Evolutionary conservation across 2,329 filamentous ascomycete genomes (phyloP), one percentile per base, ranked within the genome.

Genomic region (Ophiosphaerella korrae): DNA sequence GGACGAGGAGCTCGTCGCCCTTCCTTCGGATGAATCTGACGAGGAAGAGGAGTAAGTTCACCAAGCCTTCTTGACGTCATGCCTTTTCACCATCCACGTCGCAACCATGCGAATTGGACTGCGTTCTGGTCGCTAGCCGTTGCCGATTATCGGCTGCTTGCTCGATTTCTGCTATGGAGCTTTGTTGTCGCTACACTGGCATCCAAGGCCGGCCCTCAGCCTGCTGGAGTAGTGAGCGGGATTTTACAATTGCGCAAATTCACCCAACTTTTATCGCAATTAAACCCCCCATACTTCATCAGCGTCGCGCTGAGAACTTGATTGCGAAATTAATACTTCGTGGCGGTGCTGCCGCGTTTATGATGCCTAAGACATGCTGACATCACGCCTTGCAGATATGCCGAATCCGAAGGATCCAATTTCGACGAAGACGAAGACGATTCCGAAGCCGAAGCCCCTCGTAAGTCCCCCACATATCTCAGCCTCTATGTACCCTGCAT

Each of bases 11-110:
- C 73, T 78, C 48, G 68, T 73, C 47, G 74, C 74, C 37, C 74
- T 78, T 24, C 75, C 75, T 4, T 74, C 73, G 49, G 72, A 74
- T 45, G 75, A 75, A 52, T 72, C 72, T 46, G 75, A 77, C 51
- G 69, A 73, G 53, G 75, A 77, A 72, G 75, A 74, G 70, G 75
- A 74, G 72, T 75, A 65, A 74, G 72, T 74, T 54, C 51, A 35
- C 56, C 26, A 29, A 7, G 41, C 52, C 53, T 59, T 53, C 60
- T 72, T 74, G 72, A 74, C 71, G 72, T 74, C 71, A 73, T 72
- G 55, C 55, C 50, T 48, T 62, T 50, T 51, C 49, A 11, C 48
- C 46, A 57, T 38, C 44, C 38, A 45, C 39, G 52, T 67, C 57
- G 64, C 66, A 46, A 46, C 53, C 48, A 21, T 53, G 49, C 55